Percentiles rank a stretch among this genome's conserved stretches.
Evolutionary conservation across 2,329 filamentous ascomycete genomes (phyloP).

Genomic region (Chrysosphaeria jannelii): DNA sequence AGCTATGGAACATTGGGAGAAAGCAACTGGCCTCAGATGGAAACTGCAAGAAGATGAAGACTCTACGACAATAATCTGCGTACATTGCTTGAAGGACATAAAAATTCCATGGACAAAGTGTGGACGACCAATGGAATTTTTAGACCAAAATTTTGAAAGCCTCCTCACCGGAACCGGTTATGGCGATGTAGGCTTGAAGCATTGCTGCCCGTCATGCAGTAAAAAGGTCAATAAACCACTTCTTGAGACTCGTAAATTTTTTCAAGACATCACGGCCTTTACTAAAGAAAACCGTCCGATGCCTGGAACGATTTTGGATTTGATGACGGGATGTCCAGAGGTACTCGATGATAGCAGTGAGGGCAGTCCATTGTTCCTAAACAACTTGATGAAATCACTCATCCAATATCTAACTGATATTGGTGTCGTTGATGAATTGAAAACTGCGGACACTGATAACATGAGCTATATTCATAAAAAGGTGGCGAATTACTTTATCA

Average conservation of each 20-base stretch:
- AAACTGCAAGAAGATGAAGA: conserved; percentile 30
- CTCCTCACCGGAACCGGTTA: no score
- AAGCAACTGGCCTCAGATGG: conserved; percentile 16
- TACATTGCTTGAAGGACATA: conserved; percentile 13
- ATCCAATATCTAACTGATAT: no score
- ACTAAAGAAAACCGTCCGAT: conserved; percentile 20
- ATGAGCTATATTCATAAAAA: no score
- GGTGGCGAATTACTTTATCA: no score
- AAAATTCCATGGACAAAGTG: conserved; percentile 28
- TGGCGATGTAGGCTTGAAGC: conserved; percentile 23
- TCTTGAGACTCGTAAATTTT: conserved; percentile 30
- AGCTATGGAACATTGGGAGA: conserved; percentile 13
- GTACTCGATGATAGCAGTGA: conserved; percentile 5
- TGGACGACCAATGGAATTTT: no score
- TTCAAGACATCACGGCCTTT: conserved; percentile 20
- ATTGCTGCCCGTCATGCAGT: conserved; percentile 19
- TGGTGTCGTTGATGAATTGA: no score
- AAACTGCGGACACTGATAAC: no score
- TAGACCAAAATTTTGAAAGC: no score
- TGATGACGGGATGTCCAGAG: conserved; percentile 18
- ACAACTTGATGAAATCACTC: no score
- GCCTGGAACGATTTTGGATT: conserved; percentile 34
- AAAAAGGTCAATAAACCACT: conserved; percentile 21
- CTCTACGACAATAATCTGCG: conserved; percentile 8
- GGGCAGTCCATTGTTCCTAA: no score